Conservation (phyloP, 768 basidiomycete species). For the Rhodotorula graminis region DNA sequence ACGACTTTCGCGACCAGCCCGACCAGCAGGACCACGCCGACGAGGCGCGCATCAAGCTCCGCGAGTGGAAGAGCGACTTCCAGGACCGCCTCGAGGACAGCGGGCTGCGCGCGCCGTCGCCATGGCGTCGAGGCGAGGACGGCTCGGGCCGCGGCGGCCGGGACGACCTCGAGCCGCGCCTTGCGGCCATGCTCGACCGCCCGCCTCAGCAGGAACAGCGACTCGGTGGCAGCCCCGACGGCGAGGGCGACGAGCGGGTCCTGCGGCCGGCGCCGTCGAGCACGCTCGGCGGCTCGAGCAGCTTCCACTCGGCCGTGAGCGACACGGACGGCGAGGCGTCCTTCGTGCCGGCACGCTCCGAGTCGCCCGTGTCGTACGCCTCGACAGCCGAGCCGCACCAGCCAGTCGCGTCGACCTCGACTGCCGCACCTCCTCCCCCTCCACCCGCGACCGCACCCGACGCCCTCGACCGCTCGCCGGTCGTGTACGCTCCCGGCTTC, state of each 20-base stretch:
- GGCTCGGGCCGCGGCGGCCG: neutral
- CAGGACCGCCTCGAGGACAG: neutral
- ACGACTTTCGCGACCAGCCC: neutral
- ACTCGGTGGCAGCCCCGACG: neutral
- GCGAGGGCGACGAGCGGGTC: neutral
- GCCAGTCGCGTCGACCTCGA: neutral
- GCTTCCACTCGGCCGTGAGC: slow-evolving; percentile 22
- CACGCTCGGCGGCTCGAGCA: neutral
- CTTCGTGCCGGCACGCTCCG: neutral
- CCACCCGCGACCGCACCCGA: neutral
- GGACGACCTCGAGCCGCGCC: neutral
- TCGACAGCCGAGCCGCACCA: neutral
- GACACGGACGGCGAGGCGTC: neutral
- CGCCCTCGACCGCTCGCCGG: slow-evolving; percentile 5
- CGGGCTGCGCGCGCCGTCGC: neutral
- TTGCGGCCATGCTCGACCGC: neutral
- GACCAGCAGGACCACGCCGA: slow-evolving; percentile 14
- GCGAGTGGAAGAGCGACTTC: neutral
- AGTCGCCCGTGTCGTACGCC: slow-evolving; percentile 4
- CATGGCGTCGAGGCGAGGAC: neutral
- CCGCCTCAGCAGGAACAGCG: neutral
- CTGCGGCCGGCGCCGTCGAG: neutral
- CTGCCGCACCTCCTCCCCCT: neutral
- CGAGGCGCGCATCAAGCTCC: neutral
- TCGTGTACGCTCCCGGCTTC: slow-evolving; percentile 14